Base-by-base conservation (phyloP, 177 flowering plant genomes). In the Vitis hybrid region DNA sequence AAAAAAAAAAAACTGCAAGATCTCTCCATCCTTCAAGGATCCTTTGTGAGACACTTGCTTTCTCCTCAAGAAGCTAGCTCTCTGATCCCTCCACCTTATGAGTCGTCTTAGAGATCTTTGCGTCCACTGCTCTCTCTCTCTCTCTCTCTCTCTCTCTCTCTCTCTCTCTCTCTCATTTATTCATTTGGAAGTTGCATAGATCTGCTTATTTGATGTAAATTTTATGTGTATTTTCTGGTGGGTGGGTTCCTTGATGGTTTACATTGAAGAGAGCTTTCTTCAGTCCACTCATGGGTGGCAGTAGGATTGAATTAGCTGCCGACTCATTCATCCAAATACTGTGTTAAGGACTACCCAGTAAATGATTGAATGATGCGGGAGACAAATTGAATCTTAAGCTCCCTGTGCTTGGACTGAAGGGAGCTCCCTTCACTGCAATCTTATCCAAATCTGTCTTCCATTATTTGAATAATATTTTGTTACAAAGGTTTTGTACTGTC, bases 371-470 rank as follows among this genome's bases (percentile, higher is more conserved):
- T 92, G 97, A 88, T 57, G 87, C 92, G 86, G 88, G 92, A 92
- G 95, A 74, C 88, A 78, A 75, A 72, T 85, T 88, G 88, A 64
- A 80, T 89, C 91, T 75, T 83, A 77, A 74, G 81, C 82, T 83
- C 76, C 77, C 87, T 80, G 81, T 82, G 59, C 87, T 90, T 92
- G 97, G 97, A 92, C 97, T 90, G 97, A 92, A 92, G 97, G 95
- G 95, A 92, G 95, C 97, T 92, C 97, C 93, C 97, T 86, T 73
- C 62, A 12, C 68, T 19, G 20, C n/a, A 22, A n/a, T 51, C 18
- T 12, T 74, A 2, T 51, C 17, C 19, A 17, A 38, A 51, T 11
- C 12, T 38, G 0, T 69, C 18, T 18, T 15, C 52, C 64, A 53
- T 2, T 14, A 4, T 3, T 54, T 38, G 47, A 38, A 38, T 38